A percentile compares a stretch with the other conserved stretches of the same genome.
Conservation (phyloP, 169 alveolate genomes). For the Ichthyophthirius multifiliis region DNA sequence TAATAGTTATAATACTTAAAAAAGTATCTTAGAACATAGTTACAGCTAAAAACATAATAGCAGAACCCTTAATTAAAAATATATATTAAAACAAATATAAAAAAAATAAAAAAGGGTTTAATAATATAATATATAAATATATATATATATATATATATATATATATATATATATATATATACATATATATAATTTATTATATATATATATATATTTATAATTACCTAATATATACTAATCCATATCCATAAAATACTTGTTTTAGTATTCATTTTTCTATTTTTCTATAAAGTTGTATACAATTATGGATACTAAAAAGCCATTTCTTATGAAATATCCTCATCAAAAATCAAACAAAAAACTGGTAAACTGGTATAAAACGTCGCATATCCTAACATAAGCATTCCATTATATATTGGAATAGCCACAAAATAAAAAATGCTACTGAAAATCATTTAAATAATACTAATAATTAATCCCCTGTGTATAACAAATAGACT, state of each 20-base stretch:
- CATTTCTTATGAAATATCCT: slow-evolving; percentile 54
- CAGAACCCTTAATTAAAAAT: slow-evolving; percentile 11
- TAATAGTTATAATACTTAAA: slow-evolving; percentile 62
- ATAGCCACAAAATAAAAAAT: slow-evolving; percentile 78
- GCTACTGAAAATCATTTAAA: slow-evolving; percentile 58
- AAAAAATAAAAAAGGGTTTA: too few relatives aligned
- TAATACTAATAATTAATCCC: slow-evolving; percentile 66
- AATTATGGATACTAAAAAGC: slow-evolving; percentile 63
- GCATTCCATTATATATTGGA: slow-evolving; percentile 69
- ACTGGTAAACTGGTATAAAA: slow-evolving; percentile 71
- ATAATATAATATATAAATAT: too few relatives aligned
- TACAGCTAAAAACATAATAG: slow-evolving; percentile 49
- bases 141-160: too few relatives aligned
- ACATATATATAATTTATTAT: background rate
- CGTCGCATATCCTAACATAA: slow-evolving; percentile 73
- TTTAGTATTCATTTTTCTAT: slow-evolving; percentile 59
- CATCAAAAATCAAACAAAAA: slow-evolving; percentile 63
- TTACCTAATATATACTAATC: slow-evolving; percentile 57
- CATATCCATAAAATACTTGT: slow-evolving; percentile 64
- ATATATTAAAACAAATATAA: background rate
- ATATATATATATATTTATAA: background rate
- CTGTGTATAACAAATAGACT: slow-evolving; percentile 73
- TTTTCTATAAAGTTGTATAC: slow-evolving; percentile 54
- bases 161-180: too few relatives aligned
- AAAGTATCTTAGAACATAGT: slow-evolving; percentile 53